Percentiles rank a stretch among this genome's conserved stretches.
These are phyloP conservation scores for Tinospora cordifolia DNA, from an alignment of 164 flowering plant genomes.

Conservation along the genomic window DNA sequence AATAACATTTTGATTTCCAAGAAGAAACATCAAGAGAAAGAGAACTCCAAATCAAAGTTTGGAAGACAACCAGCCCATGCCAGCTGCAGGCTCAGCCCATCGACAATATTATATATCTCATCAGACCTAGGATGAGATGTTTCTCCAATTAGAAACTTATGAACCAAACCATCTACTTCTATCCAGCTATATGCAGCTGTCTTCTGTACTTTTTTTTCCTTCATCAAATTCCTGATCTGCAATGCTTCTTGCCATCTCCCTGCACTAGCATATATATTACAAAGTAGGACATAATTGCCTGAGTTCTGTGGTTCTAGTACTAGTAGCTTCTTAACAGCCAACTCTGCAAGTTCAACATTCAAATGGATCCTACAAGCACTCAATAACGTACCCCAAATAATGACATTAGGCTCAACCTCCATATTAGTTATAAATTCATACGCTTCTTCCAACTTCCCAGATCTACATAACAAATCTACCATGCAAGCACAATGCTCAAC, in stretches of 20 bases:
- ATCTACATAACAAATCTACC: slow-evolving; percentile 40
- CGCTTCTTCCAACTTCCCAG: slow-evolving; percentile 35
- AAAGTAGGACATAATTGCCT: slow-evolving; percentile 40
- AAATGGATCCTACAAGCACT: slow-evolving; percentile 34
- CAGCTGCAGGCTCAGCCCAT: slow-evolving; percentile 28
- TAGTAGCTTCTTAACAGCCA: slow-evolving; percentile 23
- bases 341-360: slow-evolving; percentile 37
- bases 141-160: slow-evolving; percentile 37
- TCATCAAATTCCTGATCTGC: slow-evolving; percentile 30
- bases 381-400: slow-evolving; percentile 44
- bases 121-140: slow-evolving; percentile 28
- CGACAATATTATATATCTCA: slow-evolving; percentile 26
- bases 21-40: slow-evolving; percentile 5
- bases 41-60: slow-evolving; percentile 15
- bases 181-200: slow-evolving; percentile 46
- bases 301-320: slow-evolving; percentile 45
- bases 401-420: slow-evolving; percentile 40
- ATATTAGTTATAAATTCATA: slow-evolving; percentile 31
- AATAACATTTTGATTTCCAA: neutral
- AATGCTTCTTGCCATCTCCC: slow-evolving; percentile 45
- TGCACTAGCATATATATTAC: slow-evolving; percentile 30
- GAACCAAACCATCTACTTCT: slow-evolving; percentile 32
- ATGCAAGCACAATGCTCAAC: slow-evolving; percentile 43
- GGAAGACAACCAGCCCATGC: slow-evolving; percentile 13
- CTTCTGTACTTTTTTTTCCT: slow-evolving; percentile 31